Base-by-base conservation (phyloP, 1,139 yeast genomes). In the Pichia sp. region DNA sequence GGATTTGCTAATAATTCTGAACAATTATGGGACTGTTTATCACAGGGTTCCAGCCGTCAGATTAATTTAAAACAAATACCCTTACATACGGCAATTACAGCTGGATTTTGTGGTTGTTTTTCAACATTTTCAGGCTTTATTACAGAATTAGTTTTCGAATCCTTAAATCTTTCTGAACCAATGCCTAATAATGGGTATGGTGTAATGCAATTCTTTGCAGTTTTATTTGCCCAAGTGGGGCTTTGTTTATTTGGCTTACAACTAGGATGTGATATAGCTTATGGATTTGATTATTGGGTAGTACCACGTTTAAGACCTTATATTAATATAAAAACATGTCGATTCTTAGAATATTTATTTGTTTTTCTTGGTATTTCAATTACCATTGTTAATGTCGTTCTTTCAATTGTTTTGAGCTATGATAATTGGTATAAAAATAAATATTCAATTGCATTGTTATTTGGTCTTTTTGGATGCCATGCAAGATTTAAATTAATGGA, bases 51-150 rank as follows among this genome's bases (percentile, higher is more conserved):
- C 6, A 30, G 37, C 18, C 32, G 34, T 1, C 39, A 43, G 32
- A 11, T 9, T 5, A 60, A 60, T 39, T 78, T 72, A 54, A 74
- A 69, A 5, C 60, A 70, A 7, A 63, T 76, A 5, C 75, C 80
- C 0, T 55, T 86, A 4, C 84, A 78, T 56, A 66, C 71, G 1
- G 87, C 86, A 0, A 56, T 88, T 25, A 78, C 92, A 0, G 83
- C 94, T 0, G 97, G 97, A 0, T 83, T 80, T 58, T 88, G 90
- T 66, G 97, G 97, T 0, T 75, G 94, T 0, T 67, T 84, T 40
- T 86, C 96, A 1, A 85, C 96, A 0, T 88, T 86, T 58, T 83
- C 95, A 4, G 71, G 92, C 0, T 70, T 83, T 52, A 73, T 87
- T 34, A 58, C 81, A 11, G 90, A 84, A 53, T 65, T 77, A 3